Base-by-base conservation (phyloP, 441 rosid species). In the Erodium texanum region DNA sequence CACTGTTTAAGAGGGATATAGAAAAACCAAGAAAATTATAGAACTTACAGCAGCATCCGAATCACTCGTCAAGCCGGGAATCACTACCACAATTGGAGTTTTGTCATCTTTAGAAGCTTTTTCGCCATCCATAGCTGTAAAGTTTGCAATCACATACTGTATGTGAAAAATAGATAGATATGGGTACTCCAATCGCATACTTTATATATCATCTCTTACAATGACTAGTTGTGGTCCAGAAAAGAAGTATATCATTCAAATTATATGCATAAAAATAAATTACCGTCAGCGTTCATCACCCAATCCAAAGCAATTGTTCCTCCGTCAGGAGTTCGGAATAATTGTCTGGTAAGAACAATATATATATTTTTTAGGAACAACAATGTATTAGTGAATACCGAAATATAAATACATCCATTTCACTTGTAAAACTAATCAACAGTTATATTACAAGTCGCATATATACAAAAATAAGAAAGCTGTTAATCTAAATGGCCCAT, bases 261-360 rank as follows among this genome's bases (percentile, higher is more conserved):
- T 27, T 1, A 43, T 22, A 2, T 7, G 41, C 48, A 50, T 59
- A n/a, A 3, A 67, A 66, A 18, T 24, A 11, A 52, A 64, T 62
- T 75, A 87, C 96, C 92, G 75, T 82, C 83, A 69, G 84, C 77
- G 65, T 75, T 80, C 68, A 67, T 73, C 38, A 89, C 71, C 98
- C 98, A 89, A 77, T 92, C 98, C 81, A 92, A 71, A 76, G 93
- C 98, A 76, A 92, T 84, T 20, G 86, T 89, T 76, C 96, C 96
- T 32, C 93, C 96, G 82, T 92, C 96, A 71, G 86, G 79, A 78
- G 84, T 67, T 64, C 66, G 77, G 82, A 83, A 92, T 8, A 89
- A 71, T 41, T 88, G 82, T 58, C 97, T 92, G 77, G 77, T 65
- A 72, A 79, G 19, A 64, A 56, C 1, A 4, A 4, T 27, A 27